Percentiles rank a stretch among this genome's conserved stretches.
Evolutionary conservation across 176 grass and related monocot species (phyloP).

Genomic region (Themeda triandra): DNA sequence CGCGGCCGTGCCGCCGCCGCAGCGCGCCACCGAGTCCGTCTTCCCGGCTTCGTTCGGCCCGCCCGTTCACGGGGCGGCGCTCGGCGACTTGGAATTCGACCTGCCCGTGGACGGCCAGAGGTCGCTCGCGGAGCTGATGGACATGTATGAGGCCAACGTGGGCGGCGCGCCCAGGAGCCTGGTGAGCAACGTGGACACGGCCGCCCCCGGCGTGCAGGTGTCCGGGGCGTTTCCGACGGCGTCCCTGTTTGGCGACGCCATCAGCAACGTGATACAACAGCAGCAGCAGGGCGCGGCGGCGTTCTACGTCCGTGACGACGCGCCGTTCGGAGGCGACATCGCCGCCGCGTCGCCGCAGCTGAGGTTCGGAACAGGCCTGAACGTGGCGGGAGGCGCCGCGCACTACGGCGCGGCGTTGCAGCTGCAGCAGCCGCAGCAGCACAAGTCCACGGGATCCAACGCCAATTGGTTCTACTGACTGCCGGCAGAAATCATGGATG

Average conservation of each 20-base stretch:
- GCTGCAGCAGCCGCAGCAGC: conserved; percentile 20
- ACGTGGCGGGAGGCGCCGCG: conserved; percentile 16
- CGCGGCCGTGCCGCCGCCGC: not conserved
- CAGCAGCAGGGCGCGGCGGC: conserved; percentile 11
- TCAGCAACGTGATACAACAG: conserved; percentile 1
- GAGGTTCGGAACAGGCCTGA: conserved; percentile 25
- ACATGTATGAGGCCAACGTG: conserved; percentile 56
- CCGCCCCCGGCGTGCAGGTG: conserved; percentile 4
- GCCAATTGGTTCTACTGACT: conserved; percentile 27
- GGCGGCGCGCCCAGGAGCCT: conserved; percentile 11
- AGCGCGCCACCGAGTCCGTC: not conserved
- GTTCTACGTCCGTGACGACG: conserved; percentile 21
- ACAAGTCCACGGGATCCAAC: conserved; percentile 18
- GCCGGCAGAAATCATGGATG: not conserved
- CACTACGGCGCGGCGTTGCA: conserved; percentile 23
- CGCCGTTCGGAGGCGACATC: conserved; percentile 24
- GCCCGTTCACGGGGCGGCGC: not conserved
- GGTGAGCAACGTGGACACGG: not conserved
- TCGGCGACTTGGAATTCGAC: conserved; percentile 33
- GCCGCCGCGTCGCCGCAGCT: conserved; percentile 10
- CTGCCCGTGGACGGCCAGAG: conserved; percentile 53
- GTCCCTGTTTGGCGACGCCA: conserved; percentile 15
- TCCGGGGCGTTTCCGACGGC: not conserved
- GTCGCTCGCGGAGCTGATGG: conserved; percentile 69
- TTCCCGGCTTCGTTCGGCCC: conserved; percentile 28